These are phyloP conservation scores for Tilletia setariae DNA, from an alignment of 1,284 basidiomycete genomes.

Conservation along the genomic window DNA sequence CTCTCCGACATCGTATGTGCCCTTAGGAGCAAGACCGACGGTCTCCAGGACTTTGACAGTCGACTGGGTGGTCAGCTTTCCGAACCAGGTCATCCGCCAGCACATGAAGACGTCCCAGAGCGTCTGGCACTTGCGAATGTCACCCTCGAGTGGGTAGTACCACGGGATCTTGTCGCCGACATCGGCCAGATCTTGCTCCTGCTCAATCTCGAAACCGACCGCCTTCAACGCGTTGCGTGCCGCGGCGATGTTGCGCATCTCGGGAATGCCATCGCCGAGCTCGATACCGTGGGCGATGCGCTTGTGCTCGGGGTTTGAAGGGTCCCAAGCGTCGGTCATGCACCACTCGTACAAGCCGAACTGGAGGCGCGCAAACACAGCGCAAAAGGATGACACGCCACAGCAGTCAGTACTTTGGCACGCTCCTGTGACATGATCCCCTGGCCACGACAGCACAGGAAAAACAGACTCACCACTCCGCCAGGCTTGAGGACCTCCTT, in stretches of 20 bases:
- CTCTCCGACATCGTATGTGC: constrained; percentile 87
- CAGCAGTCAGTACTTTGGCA: too few relatives aligned
- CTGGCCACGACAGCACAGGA: too few relatives aligned
- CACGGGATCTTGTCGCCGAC: constrained; percentile 75
- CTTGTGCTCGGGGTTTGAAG: constrained; percentile 81
- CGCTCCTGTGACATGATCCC: too few relatives aligned
- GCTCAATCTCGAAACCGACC: constrained; percentile 84
- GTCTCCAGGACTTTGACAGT: constrained; percentile 75
- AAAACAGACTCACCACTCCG: constrained; percentile 69
- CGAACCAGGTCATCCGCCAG: constrained; percentile 72
- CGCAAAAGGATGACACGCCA: neutral
- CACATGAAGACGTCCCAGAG: constrained; percentile 69
- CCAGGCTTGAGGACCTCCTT: constrained; percentile 93
- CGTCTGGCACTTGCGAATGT: constrained; percentile 87
- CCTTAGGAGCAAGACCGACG: constrained; percentile 80
- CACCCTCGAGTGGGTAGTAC: constrained; percentile 96
- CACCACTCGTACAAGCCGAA: constrained; percentile 99
- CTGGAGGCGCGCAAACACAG: constrained; percentile 56
- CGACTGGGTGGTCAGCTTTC: constrained; percentile 79
- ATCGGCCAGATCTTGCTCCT: constrained; percentile 91
- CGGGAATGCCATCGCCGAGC: constrained; percentile 91
- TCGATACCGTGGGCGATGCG: constrained; percentile 73
- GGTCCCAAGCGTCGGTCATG: constrained; percentile 94
- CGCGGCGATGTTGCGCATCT: constrained; percentile 78
- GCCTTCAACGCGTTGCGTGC: constrained; percentile 75